phyloP scores from a whole-genome alignment of 768 basidiomycete species.

The Psilocybe subaeruginosa region DNA sequence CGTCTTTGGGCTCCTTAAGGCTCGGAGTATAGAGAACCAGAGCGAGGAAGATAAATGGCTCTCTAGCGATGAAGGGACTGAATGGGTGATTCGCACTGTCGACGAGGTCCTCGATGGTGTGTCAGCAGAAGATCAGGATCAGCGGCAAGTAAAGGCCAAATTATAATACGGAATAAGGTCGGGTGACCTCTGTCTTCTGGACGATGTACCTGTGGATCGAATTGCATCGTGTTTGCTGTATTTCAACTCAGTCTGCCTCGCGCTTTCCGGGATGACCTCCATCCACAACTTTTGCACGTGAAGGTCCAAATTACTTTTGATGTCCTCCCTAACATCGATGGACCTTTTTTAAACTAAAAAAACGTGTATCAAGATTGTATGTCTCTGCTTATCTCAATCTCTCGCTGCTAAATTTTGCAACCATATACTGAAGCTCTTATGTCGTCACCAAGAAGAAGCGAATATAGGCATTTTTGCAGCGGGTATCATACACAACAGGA shows the following conservation, averaged over 20 bases:
- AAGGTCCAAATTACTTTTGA: slow-evolving; percentile 27
- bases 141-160: slow-evolving; percentile 52
- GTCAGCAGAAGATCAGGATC: slow-evolving; percentile 45
- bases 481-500: slow-evolving; percentile 24
- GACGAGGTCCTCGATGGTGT: slow-evolving; percentile 82
- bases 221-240: slow-evolving; percentile 42
- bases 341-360: slow-evolving; percentile 15
- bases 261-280: slow-evolving; percentile 10
- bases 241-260: slow-evolving; percentile 37
- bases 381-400: slow-evolving; percentile 19
- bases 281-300: slow-evolving; percentile 31
- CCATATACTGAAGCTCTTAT: slow-evolving; percentile 2
- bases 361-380: slow-evolving; percentile 12
- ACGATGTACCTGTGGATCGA: slow-evolving; percentile 31
- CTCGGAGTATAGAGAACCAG: slow-evolving; percentile 60
- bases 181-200: slow-evolving; percentile 36
- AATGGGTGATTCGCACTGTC: slow-evolving; percentile 85
- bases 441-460: slow-evolving; percentile 23
- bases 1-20: slow-evolving; percentile 89
- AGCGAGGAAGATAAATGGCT: slow-evolving; percentile 80
- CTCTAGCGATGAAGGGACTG: slow-evolving; percentile 82
- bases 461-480: slow-evolving; percentile 13
- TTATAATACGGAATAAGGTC: slow-evolving; percentile 49
- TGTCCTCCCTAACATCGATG: slow-evolving; percentile 30
- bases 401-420: slow-evolving; percentile 22